phyloP scores from a whole-genome alignment of 176 grass and related monocot species.

The Alopecurus myosuroides region DNA sequence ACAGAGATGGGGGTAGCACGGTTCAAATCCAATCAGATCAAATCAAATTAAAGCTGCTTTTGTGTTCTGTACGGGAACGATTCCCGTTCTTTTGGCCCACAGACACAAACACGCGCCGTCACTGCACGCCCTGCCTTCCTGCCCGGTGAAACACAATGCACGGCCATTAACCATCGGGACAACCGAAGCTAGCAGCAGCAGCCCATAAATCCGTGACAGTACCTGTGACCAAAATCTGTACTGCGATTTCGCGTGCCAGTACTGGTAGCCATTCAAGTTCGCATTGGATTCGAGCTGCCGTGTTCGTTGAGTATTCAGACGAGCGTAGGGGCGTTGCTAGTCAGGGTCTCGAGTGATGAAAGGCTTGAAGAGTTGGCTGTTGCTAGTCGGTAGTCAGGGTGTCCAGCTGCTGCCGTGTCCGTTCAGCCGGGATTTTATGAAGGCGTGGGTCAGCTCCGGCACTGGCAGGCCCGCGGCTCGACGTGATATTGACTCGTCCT shows the following conservation, averaged over 20 bases:
- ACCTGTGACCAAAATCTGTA: not conserved
- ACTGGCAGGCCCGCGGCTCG: not conserved
- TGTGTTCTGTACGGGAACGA: slow-evolving; percentile 17
- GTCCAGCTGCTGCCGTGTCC: too few species aligned
- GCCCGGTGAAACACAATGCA: not conserved
- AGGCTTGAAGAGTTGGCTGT: too few species aligned
- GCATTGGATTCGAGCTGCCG: slow-evolving; percentile 31
- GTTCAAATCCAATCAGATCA: not conserved
- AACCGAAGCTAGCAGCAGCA: not conserved
- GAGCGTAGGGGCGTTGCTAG: not conserved
- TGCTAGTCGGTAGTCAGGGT: too few species aligned
- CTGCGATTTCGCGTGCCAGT: not conserved
- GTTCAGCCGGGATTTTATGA: too few species aligned
- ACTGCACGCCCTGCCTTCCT: not conserved
- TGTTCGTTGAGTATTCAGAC: not conserved
- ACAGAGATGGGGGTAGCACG: not conserved
- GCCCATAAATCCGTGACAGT: not conserved
- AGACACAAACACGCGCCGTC: not conserved
- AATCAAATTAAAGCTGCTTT: slow-evolving; percentile 3
- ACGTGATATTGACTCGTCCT: slow-evolving; percentile 23
- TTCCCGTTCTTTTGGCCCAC: slow-evolving; percentile 3
- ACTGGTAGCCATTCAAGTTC: not conserved
- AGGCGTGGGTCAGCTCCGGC: not conserved
- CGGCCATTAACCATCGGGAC: not conserved
- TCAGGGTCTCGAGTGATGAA: not conserved